Evolutionary conservation across 2,329 filamentous ascomycete species (phyloP), one percentile per base, ranked within the genome.

Genomic region (Scedosporium dehoogii): DNA sequence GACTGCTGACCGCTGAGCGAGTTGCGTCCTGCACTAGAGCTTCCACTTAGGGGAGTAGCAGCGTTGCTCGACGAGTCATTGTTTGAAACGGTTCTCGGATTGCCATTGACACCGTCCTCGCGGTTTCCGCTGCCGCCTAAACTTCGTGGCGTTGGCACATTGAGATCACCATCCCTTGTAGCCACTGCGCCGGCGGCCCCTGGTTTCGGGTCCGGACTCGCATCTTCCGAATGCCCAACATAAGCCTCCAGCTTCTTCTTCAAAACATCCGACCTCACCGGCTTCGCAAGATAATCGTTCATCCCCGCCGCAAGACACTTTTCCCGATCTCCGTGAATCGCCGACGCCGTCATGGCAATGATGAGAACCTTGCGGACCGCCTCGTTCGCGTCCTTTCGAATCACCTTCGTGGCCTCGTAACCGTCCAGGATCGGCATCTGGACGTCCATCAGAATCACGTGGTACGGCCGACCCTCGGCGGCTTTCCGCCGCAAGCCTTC

Each of bases 281-380:
- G 93, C 72, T 97, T 97, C 16, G 93, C 92, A 1, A 97, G 83
- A 69, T 97, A 97, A 70, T 97, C 94, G 73, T 97, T 96, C 93
- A 97, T 97, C 55, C 93, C 93, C 1, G 91, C 91, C 59, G 92
- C 91, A n/a, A 97, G 78, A 68, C 93, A 97, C 75, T 96, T 97
- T 72, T 97, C 93, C 58, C 92, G 83, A 71, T 97, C 93, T 18
- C 93, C 93, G 71, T 94, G 90, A 65, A 97, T 97, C 3, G 93
- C 93, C 27, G 88, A 92, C 1, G 93, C 93, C 1, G 93, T 97
- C 93, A 97, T 97, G 62, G 93, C 93, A 68, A 97, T 97, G 58
- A 97, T 90, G n/a, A 97, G 79, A 1, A 96, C 85, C 66, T 90
- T 87, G 60, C 90, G 83, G 10, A 97, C 91, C 6, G 84, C 83